These are phyloP conservation scores for Smittium culicis DNA, from an alignment of 371 early-diverging fungal genomes.

Conservation along the genomic window DNA sequence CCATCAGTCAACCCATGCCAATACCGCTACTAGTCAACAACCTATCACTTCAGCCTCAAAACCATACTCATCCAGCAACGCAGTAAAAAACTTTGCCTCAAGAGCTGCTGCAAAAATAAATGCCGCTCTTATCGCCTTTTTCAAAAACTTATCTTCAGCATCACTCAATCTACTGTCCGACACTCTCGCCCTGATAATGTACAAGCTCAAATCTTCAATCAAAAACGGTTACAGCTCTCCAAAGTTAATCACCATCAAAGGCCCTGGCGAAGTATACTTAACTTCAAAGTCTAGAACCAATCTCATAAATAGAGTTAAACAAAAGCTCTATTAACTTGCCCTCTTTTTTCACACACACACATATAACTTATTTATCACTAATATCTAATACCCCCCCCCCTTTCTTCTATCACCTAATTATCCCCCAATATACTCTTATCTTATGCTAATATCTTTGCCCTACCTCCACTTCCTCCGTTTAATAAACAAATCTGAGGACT, in stretches of 20 bases:
- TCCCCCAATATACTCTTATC: too few relatives aligned
- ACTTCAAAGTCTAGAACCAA: neutral
- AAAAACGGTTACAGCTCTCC: neutral
- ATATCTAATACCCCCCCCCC: too few relatives aligned
- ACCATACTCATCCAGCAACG: too few relatives aligned
- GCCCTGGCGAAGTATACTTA: neutral
- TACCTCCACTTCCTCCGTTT: too few relatives aligned
- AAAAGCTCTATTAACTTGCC: neutral
- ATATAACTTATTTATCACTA: too few relatives aligned
- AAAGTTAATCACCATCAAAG: neutral
- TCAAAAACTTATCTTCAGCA: neutral
- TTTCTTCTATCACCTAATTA: too few relatives aligned
- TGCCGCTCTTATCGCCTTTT: neutral
- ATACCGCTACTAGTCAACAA: too few relatives aligned
- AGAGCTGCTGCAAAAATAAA: too few relatives aligned
- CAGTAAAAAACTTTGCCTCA: too few relatives aligned
- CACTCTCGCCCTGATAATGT: neutral
- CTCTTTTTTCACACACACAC: neutral
- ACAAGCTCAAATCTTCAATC: neutral
- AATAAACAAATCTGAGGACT: too few relatives aligned
- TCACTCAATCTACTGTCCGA: neutral
- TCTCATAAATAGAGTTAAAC: neutral
- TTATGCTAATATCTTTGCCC: too few relatives aligned
- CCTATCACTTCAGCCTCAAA: too few relatives aligned
- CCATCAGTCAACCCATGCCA: neutral